These are phyloP conservation scores for Talinum fruticosum DNA, from an alignment of 148 eudicot species.

Conservation along the genomic window DNA sequence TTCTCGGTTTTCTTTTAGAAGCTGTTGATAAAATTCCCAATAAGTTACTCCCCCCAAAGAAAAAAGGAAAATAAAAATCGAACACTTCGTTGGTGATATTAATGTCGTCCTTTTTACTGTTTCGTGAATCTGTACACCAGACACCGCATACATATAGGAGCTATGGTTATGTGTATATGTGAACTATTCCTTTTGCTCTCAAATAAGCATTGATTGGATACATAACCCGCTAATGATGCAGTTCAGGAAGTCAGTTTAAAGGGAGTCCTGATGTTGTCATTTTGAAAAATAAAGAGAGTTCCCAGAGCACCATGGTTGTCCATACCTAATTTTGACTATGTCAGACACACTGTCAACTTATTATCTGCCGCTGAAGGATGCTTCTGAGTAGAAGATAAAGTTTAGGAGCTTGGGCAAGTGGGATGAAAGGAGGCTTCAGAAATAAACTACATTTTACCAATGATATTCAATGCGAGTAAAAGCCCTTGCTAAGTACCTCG, in stretches of 20 bases:
- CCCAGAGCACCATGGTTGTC: background rate
- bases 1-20: background rate
- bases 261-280: background rate
- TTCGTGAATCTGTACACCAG: too few species aligned
- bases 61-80: too few species aligned
- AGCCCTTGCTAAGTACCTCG: background rate
- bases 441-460: background rate
- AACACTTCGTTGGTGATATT: background rate
- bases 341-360: background rate
- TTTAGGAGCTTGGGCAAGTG: background rate
- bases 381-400: background rate
- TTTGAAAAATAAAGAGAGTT: background rate
- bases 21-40: background rate
- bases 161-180: background rate
- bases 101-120: background rate
- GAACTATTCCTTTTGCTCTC: background rate
- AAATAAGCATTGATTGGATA: background rate
- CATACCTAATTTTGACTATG: conserved; percentile 8
- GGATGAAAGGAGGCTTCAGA: background rate
- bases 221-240: conserved; percentile 1
- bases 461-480: background rate
- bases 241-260: background rate
- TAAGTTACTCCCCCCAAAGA: too few species aligned
- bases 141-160: background rate
- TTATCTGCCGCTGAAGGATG: background rate